Base-by-base conservation (phyloP, 176 grass and related monocot genomes). In the Juncus effusus region DNA sequence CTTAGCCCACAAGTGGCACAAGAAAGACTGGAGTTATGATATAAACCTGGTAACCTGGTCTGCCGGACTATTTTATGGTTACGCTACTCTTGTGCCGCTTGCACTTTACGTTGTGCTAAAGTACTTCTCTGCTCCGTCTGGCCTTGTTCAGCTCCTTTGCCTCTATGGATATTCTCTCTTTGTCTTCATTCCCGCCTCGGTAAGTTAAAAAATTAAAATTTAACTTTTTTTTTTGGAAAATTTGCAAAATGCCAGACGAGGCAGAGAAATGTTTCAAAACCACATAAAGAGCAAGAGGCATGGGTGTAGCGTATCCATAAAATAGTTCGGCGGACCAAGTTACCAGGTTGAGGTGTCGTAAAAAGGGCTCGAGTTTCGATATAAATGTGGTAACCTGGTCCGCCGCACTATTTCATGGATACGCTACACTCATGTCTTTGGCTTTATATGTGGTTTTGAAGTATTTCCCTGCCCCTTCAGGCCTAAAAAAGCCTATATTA, bases 11-110 rank as follows among this genome's bases (percentile, higher is more conserved):
- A 93, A 93, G 74, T 93, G 88, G 89, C 80, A 99, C 54, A 87
- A 90, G 57, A 93, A 93, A 81, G 94, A 99, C 11, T 99, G 94
- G 94, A 93, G 79, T 65, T 99, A 99, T 74, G 89, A 99, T 63
- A 90, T 93, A 65, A 99, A 99, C 49, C 67, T 99, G 78, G 85
- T 99, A 36, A 99, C 89, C 42, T 99, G 94, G 94, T 99, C 94
- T 70, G 94, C 94, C 82, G 94, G 94, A 49, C 82, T 99, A 60
- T 99, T 93, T 74, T 99, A 99, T 69, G 94, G 94, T 42, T 93
- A 99, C 12, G 94, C 92, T 59, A 93, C 85, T 0, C 65, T 99
- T 89, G 94, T 99, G 38, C 94, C 94, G 54, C 94, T 99, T 80
- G 85, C 78, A 61, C 62, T 99, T 42, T 93, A 90, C 63, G 51